These are phyloP conservation scores for Alternaria gaisen DNA, from an alignment of 2,329 filamentous ascomycete species.

Conservation along the genomic window DNA sequence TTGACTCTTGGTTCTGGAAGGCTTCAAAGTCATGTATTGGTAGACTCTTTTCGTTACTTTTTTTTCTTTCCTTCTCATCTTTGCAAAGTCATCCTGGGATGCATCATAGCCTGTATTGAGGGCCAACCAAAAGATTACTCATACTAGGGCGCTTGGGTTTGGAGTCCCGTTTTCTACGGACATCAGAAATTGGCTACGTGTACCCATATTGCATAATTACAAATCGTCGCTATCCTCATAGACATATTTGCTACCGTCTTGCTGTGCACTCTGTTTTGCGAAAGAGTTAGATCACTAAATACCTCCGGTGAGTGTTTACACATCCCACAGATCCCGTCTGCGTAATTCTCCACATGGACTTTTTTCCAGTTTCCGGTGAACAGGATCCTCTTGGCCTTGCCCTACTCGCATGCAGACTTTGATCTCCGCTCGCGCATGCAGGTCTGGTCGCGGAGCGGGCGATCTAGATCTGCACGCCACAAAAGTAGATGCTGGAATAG, in stretches of 20 bases:
- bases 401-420: background rate
- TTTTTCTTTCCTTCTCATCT: background rate
- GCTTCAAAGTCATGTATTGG: background rate
- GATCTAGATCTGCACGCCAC: slow-evolving; percentile 5
- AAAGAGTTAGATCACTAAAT: background rate
- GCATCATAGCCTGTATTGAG: background rate
- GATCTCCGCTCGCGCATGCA: background rate
- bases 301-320: background rate
- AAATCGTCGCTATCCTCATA: background rate
- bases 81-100: background rate
- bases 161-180: background rate
- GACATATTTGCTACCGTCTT: background rate
- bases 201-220: background rate
- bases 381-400: no score
- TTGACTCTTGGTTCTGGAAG: background rate
- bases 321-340: background rate
- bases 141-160: slow-evolving; percentile 4
- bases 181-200: background rate
- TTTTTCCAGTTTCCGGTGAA: background rate
- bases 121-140: slow-evolving; percentile 3
- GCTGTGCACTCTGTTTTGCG: background rate
- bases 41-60: background rate
- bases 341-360: background rate
- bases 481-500: background rate
- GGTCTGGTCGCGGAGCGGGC: background rate